These are phyloP conservation scores for Calycina marina DNA, from an alignment of 2,329 filamentous ascomycete genomes.

Conservation along the genomic window DNA sequence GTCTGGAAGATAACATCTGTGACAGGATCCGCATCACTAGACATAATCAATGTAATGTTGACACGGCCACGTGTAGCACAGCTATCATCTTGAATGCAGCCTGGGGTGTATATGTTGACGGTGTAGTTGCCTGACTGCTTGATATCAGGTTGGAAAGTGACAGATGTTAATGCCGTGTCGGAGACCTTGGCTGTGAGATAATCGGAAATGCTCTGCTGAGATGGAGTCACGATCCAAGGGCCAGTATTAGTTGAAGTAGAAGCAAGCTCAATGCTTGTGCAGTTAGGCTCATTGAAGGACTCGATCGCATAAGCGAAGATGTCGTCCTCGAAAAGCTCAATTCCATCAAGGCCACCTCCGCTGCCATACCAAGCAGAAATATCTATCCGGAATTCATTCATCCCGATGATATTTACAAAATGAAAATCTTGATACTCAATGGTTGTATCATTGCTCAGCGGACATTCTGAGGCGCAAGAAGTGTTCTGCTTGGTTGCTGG, in stretches of 20 bases:
- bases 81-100: conserved; percentile 66
- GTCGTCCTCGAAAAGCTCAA: conserved; percentile 76
- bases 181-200: conserved; percentile 61
- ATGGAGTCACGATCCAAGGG: conserved; percentile 57
- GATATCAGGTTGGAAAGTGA: conserved; percentile 74
- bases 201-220: conserved; percentile 53
- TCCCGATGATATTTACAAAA: conserved; percentile 78
- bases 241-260: conserved; percentile 59
- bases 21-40: conserved; percentile 28
- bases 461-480: conserved; percentile 70
- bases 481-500: conserved; percentile 49
- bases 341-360: conserved; percentile 72
- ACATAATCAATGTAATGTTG: conserved; percentile 63
- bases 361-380: conserved; percentile 76
- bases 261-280: conserved; percentile 46
- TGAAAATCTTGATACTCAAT: conserved; percentile 72
- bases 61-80: conserved; percentile 67
- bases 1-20: conserved; percentile 66
- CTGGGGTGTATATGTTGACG: conserved; percentile 82
- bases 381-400: conserved; percentile 75
- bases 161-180: conserved; percentile 43
- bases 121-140: conserved; percentile 83
- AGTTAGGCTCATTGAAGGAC: conserved; percentile 77
- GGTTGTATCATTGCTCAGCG: conserved; percentile 57
- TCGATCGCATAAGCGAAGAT: conserved; percentile 76